These are phyloP conservation scores for Thamnidium elegans DNA, from an alignment of 192 early-diverging fungal genomes.

Conservation along the genomic window DNA sequence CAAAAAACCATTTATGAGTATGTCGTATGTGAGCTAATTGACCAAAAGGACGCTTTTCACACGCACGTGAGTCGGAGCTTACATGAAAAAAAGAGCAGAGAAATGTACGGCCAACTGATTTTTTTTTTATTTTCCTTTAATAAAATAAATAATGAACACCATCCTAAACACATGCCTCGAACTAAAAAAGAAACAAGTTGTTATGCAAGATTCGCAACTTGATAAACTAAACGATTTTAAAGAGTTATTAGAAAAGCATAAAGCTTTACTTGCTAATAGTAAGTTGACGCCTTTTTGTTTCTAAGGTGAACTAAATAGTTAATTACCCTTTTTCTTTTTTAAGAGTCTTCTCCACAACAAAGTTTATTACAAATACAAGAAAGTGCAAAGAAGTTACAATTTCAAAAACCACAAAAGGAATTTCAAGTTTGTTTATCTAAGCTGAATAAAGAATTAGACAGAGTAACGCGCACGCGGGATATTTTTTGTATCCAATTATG, in stretches of 20 bases:
- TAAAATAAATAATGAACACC: slow-evolving; percentile 1
- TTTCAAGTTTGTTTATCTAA: slow-evolving; percentile 58
- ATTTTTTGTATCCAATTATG: background rate
- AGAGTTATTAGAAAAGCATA: background rate
- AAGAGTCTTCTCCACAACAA: slow-evolving; percentile 19
- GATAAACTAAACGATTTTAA: slow-evolving; percentile 4
- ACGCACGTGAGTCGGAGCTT: background rate
- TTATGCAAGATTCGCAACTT: background rate
- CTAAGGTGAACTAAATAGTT: background rate
- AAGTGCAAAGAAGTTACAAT: slow-evolving; percentile 18
- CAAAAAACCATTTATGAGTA: too few relatives aligned
- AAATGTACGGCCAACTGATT: background rate
- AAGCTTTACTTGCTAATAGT: background rate
- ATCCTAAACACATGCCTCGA: slow-evolving; percentile 9
- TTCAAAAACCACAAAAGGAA: slow-evolving; percentile 61
- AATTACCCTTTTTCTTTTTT: background rate
- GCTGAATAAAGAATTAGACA: slow-evolving; percentile 75
- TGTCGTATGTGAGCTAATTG: too few relatives aligned
- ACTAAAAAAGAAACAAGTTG: background rate
- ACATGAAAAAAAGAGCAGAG: background rate
- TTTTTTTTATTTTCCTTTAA: background rate
- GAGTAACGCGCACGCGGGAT: slow-evolving; percentile 35
- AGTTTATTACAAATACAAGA: slow-evolving; percentile 6
- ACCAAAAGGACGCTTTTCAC: too few relatives aligned
- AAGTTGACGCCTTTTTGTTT: background rate